Conservation (phyloP, 306 rosid genomes). For the Prinsepia uniflora region DNA sequence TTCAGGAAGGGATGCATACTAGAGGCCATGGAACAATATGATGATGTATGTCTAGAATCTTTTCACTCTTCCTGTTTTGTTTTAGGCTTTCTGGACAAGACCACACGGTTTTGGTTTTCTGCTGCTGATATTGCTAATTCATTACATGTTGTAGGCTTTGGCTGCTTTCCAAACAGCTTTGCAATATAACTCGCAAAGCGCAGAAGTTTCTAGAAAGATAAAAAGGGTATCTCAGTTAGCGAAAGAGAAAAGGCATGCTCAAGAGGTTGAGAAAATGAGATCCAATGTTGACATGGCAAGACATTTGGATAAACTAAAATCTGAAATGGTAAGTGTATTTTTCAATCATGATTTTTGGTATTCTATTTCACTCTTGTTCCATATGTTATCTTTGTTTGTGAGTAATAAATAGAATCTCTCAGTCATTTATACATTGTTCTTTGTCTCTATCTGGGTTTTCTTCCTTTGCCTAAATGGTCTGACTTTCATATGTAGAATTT, state of each 20-base stretch:
- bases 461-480: constrained; percentile 16
- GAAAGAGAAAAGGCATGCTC: constrained; percentile 67
- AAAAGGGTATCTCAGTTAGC: constrained; percentile 66
- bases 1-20: constrained; percentile 96
- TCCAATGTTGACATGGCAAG: constrained; percentile 79
- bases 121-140: constrained; percentile 27
- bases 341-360: background rate
- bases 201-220: constrained; percentile 86
- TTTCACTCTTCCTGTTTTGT: constrained; percentile 18
- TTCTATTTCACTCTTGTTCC: background rate
- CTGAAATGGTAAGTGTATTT: constrained; percentile 68
- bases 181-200: constrained; percentile 75
- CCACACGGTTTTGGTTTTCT: constrained; percentile 18
- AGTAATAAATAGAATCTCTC: background rate
- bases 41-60: constrained; percentile 50
- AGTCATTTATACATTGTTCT: background rate
- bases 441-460: constrained; percentile 14
- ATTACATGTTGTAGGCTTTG: constrained; percentile 56
- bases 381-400: constrained; percentile 6
- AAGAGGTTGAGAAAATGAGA: constrained; percentile 81
- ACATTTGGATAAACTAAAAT: constrained; percentile 66
- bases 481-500: constrained; percentile 16
- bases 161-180: constrained; percentile 74
- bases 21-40: constrained; percentile 90
- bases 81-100: constrained; percentile 9